A percentile compares a stretch with the other conserved stretches of the same genome.
Conservation (phyloP, 805 yeast species). For the Grigorovia yakushimaensis region DNA sequence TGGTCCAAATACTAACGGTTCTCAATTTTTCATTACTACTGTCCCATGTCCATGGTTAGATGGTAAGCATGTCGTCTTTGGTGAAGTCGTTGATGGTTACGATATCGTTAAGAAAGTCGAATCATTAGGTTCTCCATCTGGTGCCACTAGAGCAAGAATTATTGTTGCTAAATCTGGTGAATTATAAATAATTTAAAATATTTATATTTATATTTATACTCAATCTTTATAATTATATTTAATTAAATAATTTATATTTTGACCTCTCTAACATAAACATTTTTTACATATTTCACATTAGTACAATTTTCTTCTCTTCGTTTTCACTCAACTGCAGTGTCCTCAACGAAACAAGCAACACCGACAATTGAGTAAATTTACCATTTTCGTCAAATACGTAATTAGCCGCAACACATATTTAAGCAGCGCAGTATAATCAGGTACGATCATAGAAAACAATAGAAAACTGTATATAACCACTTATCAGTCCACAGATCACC, state of each 20-base stretch:
- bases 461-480: background rate
- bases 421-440: no score
- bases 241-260: no score
- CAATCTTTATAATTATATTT: background rate
- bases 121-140: constrained; percentile 61
- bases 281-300: no score
- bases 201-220: background rate
- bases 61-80: constrained; percentile 92
- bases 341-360: no score
- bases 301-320: no score
- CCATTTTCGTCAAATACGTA: no score
- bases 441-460: background rate
- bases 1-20: constrained; percentile 96
- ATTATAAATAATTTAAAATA: constrained; percentile 20
- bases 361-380: no score
- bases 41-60: constrained; percentile 82
- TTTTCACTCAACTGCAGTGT: no score
- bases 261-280: no score
- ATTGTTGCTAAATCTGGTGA: constrained; percentile 49
- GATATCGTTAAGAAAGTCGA: constrained; percentile 84
- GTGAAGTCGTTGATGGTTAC: constrained; percentile 78
- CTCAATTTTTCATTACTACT: constrained; percentile 94
- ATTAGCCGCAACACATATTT: no score
- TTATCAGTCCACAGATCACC: background rate
- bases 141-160: constrained; percentile 60